Evolutionary conservation across 2,329 filamentous ascomycete species (phyloP), one percentile per base, ranked within the genome.

Genomic region (Ophiocordyceps robertsii): DNA sequence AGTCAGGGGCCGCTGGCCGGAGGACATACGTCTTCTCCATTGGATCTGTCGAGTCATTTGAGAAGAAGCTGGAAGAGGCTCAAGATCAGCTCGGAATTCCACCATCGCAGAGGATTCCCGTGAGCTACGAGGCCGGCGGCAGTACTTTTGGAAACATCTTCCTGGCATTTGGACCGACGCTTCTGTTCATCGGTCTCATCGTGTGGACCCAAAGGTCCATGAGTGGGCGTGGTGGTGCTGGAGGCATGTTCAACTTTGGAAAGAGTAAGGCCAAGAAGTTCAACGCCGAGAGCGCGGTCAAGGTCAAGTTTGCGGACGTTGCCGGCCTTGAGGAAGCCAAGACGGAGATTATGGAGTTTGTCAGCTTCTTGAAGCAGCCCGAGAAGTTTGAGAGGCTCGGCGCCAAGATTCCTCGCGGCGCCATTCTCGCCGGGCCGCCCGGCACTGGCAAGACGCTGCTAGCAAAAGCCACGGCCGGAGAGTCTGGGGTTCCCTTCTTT

Each of bases 251-350:
- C 58, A 89, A 88, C 51, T 95, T 98, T 65, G 85, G 89, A 52
- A 90, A 92, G 73, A 95, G 88, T 65, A 81, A 86, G 55, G 92
- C 92, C 24, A 96, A 95, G 71, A 84, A 85, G 56, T 98, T 96
- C 72, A 98, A 95, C 62, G 89, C 95, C 53, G 92, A 98, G 69
- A 86, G 85, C 11, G 86, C 92, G 44, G 77, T 98, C 68, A 95
- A 94, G 67, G 89, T 93, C 62, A 96, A 95, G 64, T 98, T 98
- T 60, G 72, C 85, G 38, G 92, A 98, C 59, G 92, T 98, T 37
- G 92, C 92, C 36, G 92, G 92, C 51, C 90, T 96, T 80, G 92
- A 98, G 60, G 92, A 98, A 66, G 92, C 92, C 44, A 98, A 98
- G 73, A 72, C 80, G 44, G 92, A 98, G 65, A 98, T 98, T 53